Base-by-base conservation (phyloP, 495 filamentous ascomycete species). In the Durotheca rogersii region DNA sequence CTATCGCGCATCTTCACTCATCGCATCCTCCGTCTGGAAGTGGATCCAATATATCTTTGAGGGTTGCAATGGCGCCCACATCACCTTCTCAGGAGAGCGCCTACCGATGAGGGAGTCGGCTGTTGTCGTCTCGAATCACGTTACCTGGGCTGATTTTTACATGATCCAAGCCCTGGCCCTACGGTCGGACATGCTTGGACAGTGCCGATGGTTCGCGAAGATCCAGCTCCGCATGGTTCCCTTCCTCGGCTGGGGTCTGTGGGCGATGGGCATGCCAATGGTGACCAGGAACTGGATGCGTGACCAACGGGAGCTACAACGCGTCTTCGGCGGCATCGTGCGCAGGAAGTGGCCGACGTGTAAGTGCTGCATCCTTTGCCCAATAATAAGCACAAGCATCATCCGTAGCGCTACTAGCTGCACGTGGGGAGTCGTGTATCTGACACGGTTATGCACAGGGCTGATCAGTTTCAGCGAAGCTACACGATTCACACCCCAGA, bases 221-320 rank as follows among this genome's bases (percentile, higher is more conserved):
- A 68, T 71, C 35, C 69, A 79, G 58, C 65, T 82, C 36, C 65
- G 70, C 18, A 68, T 70, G 66, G 76, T 83, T 14, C 79, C 80
- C 25, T 76, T 82, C 32, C 61, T 82, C 1, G 80, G 80, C 3
- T 82, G 78, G 80, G 79, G 75, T 2, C 70, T 84, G 18, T 80
- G 78, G 72, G 80, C 77, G 9, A 78, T 83, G 68, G 77, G 79
- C 4, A 80, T 83, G 74, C 80, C 79, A 3, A 68, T 80, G 67
- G 76, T 82, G 12, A 77, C 69, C 49, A 62, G 80, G 47, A 72
- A 79, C 41, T 82, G 80, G 80, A 66, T 65, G 54, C 67, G 58
- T 45, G 78, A 83, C 60, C 66, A 72, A 60, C 65, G 43, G 12
- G 79, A 81, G 67, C 63, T 82, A 52, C 72, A 77, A 29, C 64